Evolutionary conservation across 108 stramenopile genomes (phyloP), one percentile per base, ranked within the genome.

Genomic region (Cyclotella baltica): DNA sequence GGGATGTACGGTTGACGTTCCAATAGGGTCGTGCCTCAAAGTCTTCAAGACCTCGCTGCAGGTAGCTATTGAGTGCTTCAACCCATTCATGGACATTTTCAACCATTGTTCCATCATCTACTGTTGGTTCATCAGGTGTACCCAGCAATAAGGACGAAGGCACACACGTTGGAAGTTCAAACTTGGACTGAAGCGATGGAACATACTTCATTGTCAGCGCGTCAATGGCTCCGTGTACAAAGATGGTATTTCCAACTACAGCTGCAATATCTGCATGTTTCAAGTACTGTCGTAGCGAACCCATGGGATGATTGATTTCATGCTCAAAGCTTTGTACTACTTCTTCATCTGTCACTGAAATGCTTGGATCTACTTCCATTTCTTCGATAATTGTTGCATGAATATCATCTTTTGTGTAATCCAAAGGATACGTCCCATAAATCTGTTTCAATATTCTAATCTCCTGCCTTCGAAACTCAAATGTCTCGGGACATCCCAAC

Each of bases 191-290:
- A 25, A 73, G 29, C 2, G 62, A 56, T 33, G 89, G 89, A 13
- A 90, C 86, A 76, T 82, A 86, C 34, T 84, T 58, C 81, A 88
- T 84, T 20, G 85, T 86, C 3, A 73, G 43, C 35, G 56, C 25
- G 52, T 86, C 83, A 30, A 90, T 77, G 16, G 87, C 89, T 34
- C 89, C 89, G 57, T 90, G 89, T 50, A 88, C 87, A 80, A 90
- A 90, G 11, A 90, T 73, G n/a, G 87, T 88, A 70, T 86, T 87
- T 3, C 87, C 86, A 40, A 88, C 46, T 62, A 85, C 62, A 27
- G 73, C 80, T 37, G 86, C 87, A 6, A 90, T 76, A 22, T 73
- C 47, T 62, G 86, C 81, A 51, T 65, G 63, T 56, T 88, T 62
- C 64, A 88, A 58, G 65, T 90, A 90, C 40, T 90, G 80, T 1